phyloP scores from a whole-genome alignment of 495 filamentous ascomycete genomes.

The Penicillium canariense region DNA sequence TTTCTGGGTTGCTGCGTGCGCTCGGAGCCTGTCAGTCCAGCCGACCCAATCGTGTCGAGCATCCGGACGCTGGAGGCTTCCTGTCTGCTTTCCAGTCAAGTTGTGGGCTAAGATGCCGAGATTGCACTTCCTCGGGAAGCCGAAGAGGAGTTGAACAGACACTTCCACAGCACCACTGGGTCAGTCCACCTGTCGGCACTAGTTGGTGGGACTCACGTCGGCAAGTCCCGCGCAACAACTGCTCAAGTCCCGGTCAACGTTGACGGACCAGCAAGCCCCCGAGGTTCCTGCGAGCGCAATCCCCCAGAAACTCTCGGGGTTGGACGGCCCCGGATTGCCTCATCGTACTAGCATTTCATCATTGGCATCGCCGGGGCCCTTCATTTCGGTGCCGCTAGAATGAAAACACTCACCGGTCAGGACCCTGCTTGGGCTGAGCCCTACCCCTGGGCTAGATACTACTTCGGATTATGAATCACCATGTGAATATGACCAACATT shows the following conservation, averaged over 20 bases:
- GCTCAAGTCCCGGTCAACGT: too few relatives aligned
- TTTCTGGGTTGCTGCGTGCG: not conserved
- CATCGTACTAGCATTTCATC: not conserved
- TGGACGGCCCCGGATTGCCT: slow-evolving; percentile 4
- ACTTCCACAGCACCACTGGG: not conserved
- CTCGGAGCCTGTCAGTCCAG: not conserved
- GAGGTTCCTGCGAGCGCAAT: slow-evolving; percentile 7
- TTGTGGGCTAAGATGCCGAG: slow-evolving; percentile 9
- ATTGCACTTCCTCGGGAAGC: slow-evolving; percentile 10
- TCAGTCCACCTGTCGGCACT: not conserved
- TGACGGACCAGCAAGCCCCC: slow-evolving; percentile 1
- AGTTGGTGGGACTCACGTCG: not conserved
- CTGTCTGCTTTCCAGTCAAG: not conserved
- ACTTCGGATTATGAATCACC: too few relatives aligned
- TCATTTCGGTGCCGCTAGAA: slow-evolving; percentile 12
- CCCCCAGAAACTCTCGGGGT: slow-evolving; percentile 5
- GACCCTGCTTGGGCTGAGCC: not conserved
- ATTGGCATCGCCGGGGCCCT: slow-evolving; percentile 4
- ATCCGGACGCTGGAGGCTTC: slow-evolving; percentile 2
- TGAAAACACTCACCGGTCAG: slow-evolving; percentile 21
- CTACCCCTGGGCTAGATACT: too few relatives aligned
- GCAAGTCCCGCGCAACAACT: not conserved
- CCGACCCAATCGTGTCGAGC: slow-evolving; percentile 14
- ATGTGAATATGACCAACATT: too few relatives aligned
- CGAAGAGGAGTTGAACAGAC: not conserved